phyloP scores from a whole-genome alignment of 169 alveolate genomes.

The Plasmodium vinckei region DNA sequence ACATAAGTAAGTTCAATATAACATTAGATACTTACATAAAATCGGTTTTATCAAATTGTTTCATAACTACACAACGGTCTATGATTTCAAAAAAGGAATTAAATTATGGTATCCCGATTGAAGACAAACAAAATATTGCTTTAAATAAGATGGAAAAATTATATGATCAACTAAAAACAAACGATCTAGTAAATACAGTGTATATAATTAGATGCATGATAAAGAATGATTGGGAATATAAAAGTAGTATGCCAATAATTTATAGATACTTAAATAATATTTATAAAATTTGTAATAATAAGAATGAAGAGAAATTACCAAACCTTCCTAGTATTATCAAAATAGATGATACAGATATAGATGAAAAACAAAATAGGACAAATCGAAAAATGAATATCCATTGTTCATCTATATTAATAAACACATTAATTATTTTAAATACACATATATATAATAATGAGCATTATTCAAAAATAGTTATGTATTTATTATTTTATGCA shows the following conservation, averaged over 20 bases:
- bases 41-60: slow-evolving; percentile 15
- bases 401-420: slow-evolving; percentile 39
- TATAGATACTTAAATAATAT: slow-evolving; percentile 22
- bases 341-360: slow-evolving; percentile 4
- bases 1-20: slow-evolving; percentile 53
- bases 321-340: slow-evolving; percentile 11
- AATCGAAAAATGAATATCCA: slow-evolving; percentile 38
- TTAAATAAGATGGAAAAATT: slow-evolving; percentile 20
- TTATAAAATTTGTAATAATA: neutral
- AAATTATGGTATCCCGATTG: too few relatives aligned
- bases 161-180: slow-evolving; percentile 9
- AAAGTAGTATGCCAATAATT: slow-evolving; percentile 5
- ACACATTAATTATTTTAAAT: slow-evolving; percentile 21
- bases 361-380: slow-evolving; percentile 12
- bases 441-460: slow-evolving; percentile 31
- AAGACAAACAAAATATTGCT: neutral
- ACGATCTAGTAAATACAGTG: slow-evolving; percentile 41
- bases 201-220: slow-evolving; percentile 54
- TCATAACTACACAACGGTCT: neutral
- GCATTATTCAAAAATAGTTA: slow-evolving; percentile 5
- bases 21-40: slow-evolving; percentile 43
- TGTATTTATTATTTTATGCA: slow-evolving; percentile 20
- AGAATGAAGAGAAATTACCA: neutral
- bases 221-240: slow-evolving; percentile 25
- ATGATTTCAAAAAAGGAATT: too few relatives aligned